These are phyloP conservation scores for Nothophaeocryptopus gaeumannii DNA, from an alignment of 2,329 filamentous ascomycete genomes.

Conservation along the genomic window DNA sequence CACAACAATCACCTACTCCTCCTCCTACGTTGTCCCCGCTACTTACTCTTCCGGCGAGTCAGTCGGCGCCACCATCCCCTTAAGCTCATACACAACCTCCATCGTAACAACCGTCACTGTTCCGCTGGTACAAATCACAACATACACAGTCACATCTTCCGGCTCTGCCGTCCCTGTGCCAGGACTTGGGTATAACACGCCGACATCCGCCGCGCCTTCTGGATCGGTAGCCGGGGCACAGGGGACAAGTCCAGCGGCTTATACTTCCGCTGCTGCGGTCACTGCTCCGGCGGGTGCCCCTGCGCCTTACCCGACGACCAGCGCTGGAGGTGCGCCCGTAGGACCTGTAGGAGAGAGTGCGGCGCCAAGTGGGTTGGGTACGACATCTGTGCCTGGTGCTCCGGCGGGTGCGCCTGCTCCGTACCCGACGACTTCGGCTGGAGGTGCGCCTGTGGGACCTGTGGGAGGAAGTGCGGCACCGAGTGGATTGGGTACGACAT, in stretches of 20 bases:
- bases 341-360: constrained; percentile 9
- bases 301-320: constrained; percentile 14
- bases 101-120: constrained; percentile 45
- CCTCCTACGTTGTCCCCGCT: constrained; percentile 35
- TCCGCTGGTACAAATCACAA: constrained; percentile 36
- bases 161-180: constrained; percentile 15
- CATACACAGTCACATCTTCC: constrained; percentile 20
- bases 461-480: constrained; percentile 1
- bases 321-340: constrained; percentile 10
- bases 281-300: background rate
- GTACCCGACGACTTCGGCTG: constrained; percentile 13
- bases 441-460: constrained; percentile 12
- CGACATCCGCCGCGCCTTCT: constrained; percentile 7
- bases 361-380: constrained; percentile 1
- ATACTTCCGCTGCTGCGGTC: constrained; percentile 4
- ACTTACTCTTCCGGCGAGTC: constrained; percentile 38
- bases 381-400: constrained; percentile 9
- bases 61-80: constrained; percentile 32
- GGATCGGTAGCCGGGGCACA: constrained; percentile 1
- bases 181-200: constrained; percentile 21
- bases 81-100: constrained; percentile 31
- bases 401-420: constrained; percentile 6
- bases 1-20: constrained; percentile 45
- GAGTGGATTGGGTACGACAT: constrained; percentile 10
- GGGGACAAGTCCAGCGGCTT: background rate